Evolutionary conservation across 176 grass and related monocot genomes (phyloP), one percentile per base, ranked within the genome.

Genomic region (Thalia dealbata): DNA sequence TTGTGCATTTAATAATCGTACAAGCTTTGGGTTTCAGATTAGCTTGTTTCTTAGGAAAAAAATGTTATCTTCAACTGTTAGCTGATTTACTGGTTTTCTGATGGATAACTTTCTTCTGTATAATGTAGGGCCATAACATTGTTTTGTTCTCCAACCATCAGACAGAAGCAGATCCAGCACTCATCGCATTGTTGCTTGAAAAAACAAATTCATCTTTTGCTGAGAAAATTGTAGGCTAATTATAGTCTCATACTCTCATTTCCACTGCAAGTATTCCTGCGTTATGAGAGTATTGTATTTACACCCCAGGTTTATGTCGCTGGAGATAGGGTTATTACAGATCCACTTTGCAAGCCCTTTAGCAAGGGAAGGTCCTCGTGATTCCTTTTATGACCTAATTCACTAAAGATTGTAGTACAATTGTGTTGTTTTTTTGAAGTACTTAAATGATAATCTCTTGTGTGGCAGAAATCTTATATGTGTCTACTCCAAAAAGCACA

Each of bases 131-230:
- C 75, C 90, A 99, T 79, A 99, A 99, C 87, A 73, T 99, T 79
- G 86, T 99, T 81, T 83, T 99, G 69, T 91, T 99, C 89, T 99
- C 95, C 75, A 99, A 99, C 63, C 95, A 99, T 86, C 95, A 99
- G 72, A 83, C 85, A 32, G 95, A 99, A 82, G 90, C 95, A 65
- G 95, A 99, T 91, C 95, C 95, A 86, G 90, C 90, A 46, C 22
- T 93, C 45, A 86, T 99, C 52, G 74, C 87, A 66, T 82, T 93
- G 67, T 85, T 86, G 77, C 95, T 99, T 82, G 95, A 99, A 80
- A 86, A 82, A 86, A 85, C 32, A 32, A 76, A 82, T 72, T 79
- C 85, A 0, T 84, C 73, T 85, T 84, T 99, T 78, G 82, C 89
- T 67, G 95, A 99, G 84, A 92, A 86, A 71, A 88, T 85, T 79